Conservation (phyloP, 108 stramenopile genomes). For the Schizochytrium sp. region DNA sequence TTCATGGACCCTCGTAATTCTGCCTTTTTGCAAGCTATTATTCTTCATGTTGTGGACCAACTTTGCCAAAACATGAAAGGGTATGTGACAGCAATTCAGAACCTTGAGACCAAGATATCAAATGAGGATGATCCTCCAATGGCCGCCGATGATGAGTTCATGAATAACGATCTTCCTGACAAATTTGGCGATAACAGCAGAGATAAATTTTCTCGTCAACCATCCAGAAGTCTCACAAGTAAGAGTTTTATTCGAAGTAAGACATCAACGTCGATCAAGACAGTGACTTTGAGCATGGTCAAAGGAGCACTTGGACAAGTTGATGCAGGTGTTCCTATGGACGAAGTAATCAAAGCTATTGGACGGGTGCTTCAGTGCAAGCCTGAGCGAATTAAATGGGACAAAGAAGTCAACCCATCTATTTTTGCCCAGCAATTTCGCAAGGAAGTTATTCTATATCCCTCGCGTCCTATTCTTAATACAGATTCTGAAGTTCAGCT, state of each 20-base stretch:
- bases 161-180: no score
- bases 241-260: no score
- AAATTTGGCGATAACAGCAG: no score
- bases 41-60: not conserved
- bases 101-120: not conserved
- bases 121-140: no score
- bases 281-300: not conserved
- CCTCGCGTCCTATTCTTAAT: not conserved
- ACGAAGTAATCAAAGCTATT: not conserved
- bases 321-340: not conserved
- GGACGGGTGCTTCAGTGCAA: not conserved
- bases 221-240: no score
- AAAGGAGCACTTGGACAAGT: not conserved
- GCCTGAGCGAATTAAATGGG: not conserved
- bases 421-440: not conserved
- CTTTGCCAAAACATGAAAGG: not conserved
- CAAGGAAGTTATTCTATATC: not conserved
- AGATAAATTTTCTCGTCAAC: no score
- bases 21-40: not conserved
- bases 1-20: not conserved
- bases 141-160: no score
- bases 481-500: not conserved
- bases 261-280: no score
- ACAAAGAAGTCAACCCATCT: not conserved
- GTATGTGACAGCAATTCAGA: not conserved